Conservation (phyloP, 2,329 filamentous ascomycete species). For the Gaeumannomyces tritici region DNA sequence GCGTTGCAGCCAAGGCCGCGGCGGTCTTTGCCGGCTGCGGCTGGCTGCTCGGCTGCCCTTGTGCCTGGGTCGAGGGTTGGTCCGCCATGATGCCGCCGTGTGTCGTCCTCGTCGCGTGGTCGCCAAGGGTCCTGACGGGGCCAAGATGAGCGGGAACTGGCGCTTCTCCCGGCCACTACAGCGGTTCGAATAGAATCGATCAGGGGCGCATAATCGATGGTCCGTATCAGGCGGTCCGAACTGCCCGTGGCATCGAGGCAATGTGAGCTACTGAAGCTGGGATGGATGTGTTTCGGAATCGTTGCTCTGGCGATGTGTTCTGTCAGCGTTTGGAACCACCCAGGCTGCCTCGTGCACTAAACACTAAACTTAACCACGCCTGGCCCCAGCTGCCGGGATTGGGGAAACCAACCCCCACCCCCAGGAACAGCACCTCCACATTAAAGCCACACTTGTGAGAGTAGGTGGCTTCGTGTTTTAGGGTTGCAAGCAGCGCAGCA, state of each 20-base stretch:
- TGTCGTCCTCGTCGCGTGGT: neutral
- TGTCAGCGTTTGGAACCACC: neutral
- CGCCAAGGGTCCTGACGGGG: neutral
- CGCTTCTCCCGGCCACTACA: neutral
- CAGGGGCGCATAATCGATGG: neutral
- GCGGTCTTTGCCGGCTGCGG: neutral
- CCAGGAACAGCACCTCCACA: neutral
- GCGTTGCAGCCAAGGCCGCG: constrained; percentile 5
- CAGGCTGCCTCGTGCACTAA: neutral
- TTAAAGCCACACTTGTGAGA: neutral
- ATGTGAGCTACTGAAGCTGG: neutral
- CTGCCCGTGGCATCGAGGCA: neutral
- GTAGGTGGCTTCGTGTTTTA: neutral
- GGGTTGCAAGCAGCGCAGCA: neutral
- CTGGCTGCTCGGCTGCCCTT: neutral
- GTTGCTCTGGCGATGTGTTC: neutral
- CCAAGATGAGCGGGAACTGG: too few species aligned
- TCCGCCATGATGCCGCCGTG: neutral
- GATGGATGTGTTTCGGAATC: neutral
- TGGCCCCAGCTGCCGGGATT: too few species aligned
- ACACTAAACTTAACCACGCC: neutral
- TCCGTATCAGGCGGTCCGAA: neutral
- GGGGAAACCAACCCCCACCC: too few species aligned
- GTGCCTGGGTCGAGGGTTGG: neutral
- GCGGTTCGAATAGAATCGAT: neutral